Percentiles rank a stretch among this genome's conserved stretches.
Conservation (phyloP, 139 green algal species). For the Coelastrella sp. region DNA sequence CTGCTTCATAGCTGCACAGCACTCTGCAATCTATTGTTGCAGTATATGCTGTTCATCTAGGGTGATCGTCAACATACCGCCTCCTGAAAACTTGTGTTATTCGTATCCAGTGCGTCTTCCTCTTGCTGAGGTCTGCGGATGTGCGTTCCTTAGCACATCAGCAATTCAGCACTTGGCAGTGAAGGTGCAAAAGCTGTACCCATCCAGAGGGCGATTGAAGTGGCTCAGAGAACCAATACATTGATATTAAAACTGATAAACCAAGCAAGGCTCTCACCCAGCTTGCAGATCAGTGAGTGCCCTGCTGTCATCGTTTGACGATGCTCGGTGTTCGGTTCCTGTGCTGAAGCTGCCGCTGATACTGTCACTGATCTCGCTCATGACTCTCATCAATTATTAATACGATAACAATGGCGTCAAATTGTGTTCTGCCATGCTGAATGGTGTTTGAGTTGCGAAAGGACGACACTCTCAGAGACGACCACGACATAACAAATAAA, state of each 20-base stretch:
- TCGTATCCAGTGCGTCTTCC: not conserved
- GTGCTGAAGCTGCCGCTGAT: not conserved
- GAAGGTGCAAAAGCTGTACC: too few species aligned
- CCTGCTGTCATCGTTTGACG: not conserved
- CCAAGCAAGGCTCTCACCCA: not conserved
- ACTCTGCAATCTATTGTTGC: too few species aligned
- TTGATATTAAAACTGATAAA: too few species aligned
- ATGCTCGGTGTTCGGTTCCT: not conserved
- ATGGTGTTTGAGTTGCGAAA: too few species aligned
- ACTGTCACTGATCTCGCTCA: not conserved
- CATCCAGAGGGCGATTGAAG: too few species aligned
- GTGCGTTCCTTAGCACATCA: not conserved
- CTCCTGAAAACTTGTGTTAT: not conserved
- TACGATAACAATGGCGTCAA: not conserved
- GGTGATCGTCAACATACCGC: not conserved
- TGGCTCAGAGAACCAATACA: too few species aligned
- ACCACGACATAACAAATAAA: too few species aligned
- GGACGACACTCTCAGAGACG: too few species aligned
- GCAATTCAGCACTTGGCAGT: not conserved
- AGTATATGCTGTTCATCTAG: too few species aligned
- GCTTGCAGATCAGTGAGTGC: not conserved
- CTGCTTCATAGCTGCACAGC: too few species aligned
- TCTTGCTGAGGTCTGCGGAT: not conserved
- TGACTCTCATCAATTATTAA: not conserved
- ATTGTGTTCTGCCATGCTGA: not conserved